Evolutionary conservation across 139 green algal genomes (phyloP).

Genomic region (Pleodorina starrii): DNA sequence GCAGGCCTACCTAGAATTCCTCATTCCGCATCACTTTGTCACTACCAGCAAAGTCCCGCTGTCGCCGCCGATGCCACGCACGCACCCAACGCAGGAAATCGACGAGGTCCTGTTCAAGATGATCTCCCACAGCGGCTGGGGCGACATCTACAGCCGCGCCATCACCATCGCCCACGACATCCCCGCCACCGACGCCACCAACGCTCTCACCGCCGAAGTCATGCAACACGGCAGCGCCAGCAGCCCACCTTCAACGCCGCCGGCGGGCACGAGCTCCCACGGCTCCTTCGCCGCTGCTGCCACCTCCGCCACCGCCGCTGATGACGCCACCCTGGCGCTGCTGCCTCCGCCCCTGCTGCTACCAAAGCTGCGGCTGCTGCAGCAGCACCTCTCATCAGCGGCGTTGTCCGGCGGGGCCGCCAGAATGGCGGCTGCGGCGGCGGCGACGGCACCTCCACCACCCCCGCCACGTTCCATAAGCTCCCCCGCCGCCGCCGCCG

Average conservation of each 20-base stretch:
- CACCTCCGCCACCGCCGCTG: too few species aligned
- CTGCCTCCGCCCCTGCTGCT: neutral
- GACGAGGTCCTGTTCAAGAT: constrained; percentile 35
- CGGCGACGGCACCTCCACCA: too few species aligned
- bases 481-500: too few species aligned
- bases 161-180: too few species aligned
- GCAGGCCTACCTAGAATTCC: too few species aligned
- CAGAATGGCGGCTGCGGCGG: neutral
- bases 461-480: too few species aligned
- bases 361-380: neutral
- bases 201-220: neutral
- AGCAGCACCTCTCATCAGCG: too few species aligned
- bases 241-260: constrained; percentile 24
- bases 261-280: neutral
- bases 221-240: neutral
- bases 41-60: too few species aligned
- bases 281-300: neutral
- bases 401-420: too few species aligned
- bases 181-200: too few species aligned
- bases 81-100: neutral
- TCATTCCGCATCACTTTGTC: too few species aligned
- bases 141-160: neutral
- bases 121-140: constrained; percentile 10
- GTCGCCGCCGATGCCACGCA: too few species aligned
- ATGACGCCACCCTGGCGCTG: neutral